Conservation (phyloP, 805 yeast species). For the Starmerella khaoyaiensis region DNA sequence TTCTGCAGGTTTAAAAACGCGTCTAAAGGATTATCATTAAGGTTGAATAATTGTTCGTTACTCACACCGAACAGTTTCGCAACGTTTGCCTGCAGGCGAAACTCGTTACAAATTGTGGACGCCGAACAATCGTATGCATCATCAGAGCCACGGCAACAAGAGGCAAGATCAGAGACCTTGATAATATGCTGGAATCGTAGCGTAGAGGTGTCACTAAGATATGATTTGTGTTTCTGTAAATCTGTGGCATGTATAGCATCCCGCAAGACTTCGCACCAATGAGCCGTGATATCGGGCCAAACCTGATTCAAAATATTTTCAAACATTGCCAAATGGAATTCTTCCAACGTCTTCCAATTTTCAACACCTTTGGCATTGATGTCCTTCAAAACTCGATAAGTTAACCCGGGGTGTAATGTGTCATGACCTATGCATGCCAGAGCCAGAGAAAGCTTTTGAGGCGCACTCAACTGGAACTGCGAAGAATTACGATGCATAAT, state of each 20-base stretch:
- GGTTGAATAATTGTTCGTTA: conserved; percentile 2
- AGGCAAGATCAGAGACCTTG: conserved; percentile 92
- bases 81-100: too few species aligned
- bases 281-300: conserved; percentile 30
- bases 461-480: conserved; percentile 20
- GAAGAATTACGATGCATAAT: conserved; percentile 1
- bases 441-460: conserved; percentile 47
- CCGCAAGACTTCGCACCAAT: conserved; percentile 14
- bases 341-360: conserved; percentile 59
- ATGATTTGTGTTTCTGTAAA: conserved; percentile 70
- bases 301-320: conserved; percentile 37
- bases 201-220: not conserved
- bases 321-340: conserved; percentile 63
- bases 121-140: conserved; percentile 12
- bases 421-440: conserved; percentile 90
- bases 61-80: too few species aligned
- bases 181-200: conserved; percentile 37
- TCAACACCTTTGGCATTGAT: conserved; percentile 50
- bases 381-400: conserved; percentile 54
- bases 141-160: too few species aligned
- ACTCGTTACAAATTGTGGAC: conserved; percentile 10
- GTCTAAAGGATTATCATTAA: conserved; percentile 3
- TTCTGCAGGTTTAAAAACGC: conserved; percentile 12
- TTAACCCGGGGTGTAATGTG: conserved; percentile 93
- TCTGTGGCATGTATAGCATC: conserved; percentile 64